These are phyloP conservation scores for Lachancea thermotolerans DNA, from an alignment of 805 yeast genomes.

Conservation along the genomic window DNA sequence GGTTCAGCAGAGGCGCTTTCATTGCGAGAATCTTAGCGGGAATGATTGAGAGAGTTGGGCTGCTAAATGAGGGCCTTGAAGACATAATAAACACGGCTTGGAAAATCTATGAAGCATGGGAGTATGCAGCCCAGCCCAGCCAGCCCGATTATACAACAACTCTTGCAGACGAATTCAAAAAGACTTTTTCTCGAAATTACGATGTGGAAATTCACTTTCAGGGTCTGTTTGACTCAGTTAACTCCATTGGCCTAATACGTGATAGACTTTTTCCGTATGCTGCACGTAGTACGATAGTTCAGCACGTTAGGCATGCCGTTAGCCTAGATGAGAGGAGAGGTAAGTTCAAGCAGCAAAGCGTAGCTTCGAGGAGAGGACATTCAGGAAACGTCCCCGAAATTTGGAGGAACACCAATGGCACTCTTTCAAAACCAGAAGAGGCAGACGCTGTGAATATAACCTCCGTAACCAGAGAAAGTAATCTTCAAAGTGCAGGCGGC, in stretches of 20 bases:
- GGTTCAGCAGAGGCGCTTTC: conserved; percentile 61
- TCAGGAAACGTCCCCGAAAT: conserved; percentile 24
- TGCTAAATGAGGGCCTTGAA: conserved; percentile 48
- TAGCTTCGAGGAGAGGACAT: conserved; percentile 38
- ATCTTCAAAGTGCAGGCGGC: too few species aligned
- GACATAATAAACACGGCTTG: conserved; percentile 55
- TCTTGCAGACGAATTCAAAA: conserved; percentile 46
- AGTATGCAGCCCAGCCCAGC: conserved; percentile 50
- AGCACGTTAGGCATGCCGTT: conserved; percentile 60
- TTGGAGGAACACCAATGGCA: background rate
- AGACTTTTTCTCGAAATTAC: conserved; percentile 43
- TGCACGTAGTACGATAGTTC: conserved; percentile 43
- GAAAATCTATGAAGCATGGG: conserved; percentile 56
- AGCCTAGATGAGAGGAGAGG: conserved; percentile 62
- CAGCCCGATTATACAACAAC: conserved; percentile 38
- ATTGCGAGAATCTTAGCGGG: conserved; percentile 59
- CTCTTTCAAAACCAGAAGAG: background rate
- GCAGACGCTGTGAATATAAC: too few species aligned
- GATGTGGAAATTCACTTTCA: conserved; percentile 45
- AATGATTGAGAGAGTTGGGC: conserved; percentile 59
- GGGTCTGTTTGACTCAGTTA: conserved; percentile 66
- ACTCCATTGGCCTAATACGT: conserved; percentile 54
- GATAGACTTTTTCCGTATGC: conserved; percentile 56
- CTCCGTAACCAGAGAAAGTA: too few species aligned
- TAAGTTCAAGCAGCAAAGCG: conserved; percentile 52